Base-by-base conservation (phyloP, 306 rosid species). In the Cercis canadensis region DNA sequence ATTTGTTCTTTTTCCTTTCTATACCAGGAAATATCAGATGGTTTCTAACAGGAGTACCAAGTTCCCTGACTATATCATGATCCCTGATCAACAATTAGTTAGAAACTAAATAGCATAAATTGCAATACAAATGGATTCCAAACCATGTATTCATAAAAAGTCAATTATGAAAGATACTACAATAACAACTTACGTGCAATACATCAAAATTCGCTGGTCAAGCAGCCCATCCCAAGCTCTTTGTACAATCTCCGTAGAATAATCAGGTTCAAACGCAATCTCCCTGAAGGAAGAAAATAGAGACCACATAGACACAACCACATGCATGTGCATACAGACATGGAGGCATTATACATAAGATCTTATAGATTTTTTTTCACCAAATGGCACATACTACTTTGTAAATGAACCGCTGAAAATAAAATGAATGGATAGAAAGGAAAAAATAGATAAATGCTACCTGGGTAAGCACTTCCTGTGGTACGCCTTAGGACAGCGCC, bases 201-300 rank as follows among this genome's bases (percentile, higher is more conserved):
- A 89, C 59, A 84, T 83, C 75, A 89, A 83, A 71, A 87, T 84
- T 65, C 88, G 79, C 16, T 70, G 65, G 56, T 77, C 81, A 47
- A 87, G 76, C 21, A 87, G 77, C 41, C 73, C 81, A 14, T 87
- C 88, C 96, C 96, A 89, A 65, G 96, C 92, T 76, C 91, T 86
- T 68, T 36, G 72, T 18, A 52, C 37, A 60, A 66, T 56, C 74
- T 81, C 72, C 61, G 13, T 43, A n/a, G 65, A 40, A 55, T 66
- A 60, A 52, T 73, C 72, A 73, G 12, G 5, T 53, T 70, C 58
- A 57, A 84, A 75, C 47, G 81, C 41, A 75, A 88, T 83, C 63
- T 59, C 71, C 74, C 96, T 87, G 77, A 57, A 69, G 67, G 65
- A 70, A 58, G 67, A 54, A 72, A 62, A 37, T 13, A 72, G 29